Evolutionary conservation across 2,329 filamentous ascomycete genomes (phyloP), one percentile per base, ranked within the genome.

Genomic region (Verticillium albo-atrum): DNA sequence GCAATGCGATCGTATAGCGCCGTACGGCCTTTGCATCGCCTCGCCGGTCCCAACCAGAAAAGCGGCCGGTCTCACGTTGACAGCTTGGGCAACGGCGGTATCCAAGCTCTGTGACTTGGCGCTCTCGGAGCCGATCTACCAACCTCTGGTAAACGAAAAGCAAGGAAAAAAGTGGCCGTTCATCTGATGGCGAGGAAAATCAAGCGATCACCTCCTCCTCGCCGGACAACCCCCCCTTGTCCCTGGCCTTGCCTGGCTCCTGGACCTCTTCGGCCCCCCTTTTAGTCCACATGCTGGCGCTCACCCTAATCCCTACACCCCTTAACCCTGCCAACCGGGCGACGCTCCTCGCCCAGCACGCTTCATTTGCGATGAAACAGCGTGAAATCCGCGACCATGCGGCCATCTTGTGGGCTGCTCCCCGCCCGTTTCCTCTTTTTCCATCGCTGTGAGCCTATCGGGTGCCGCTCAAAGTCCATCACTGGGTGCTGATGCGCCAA

Each of bases 311-410:
- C 51, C 51, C 20, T 6, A 32, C 25, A 32, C 9, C 26, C 51
- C 51, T 30, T 6, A 32, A 28, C 30, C 52, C 15, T 25, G 25
- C 52, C 4, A 32, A 23, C 12, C 20, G 52, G 10, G 20, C 52
- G 17, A 54, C 27, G 27, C 52, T 25, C 25, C 52, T 32, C 23
- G 54, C 54, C 54, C 54, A 56, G 54, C 37, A 14, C 23, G 23
- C 23, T 37, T 56, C 54, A 56, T 56, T 56, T 42, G 32, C 37
- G 23, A 42, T 56, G 54, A 56, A 56, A 56, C 54, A 37, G 54
- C 34, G 27, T 27, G 34, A 37, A 42, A 47, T 56, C 54, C 10
- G 15, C 10, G 17, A 14, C 52, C 52, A 54, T 54, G 26, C 27
- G 28, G 27, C 52, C 52, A 17, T 28, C 52, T 34, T 23, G 52